Percentiles rank a stretch among this genome's conserved stretches.
These are phyloP conservation scores for Brassica napus DNA, from an alignment of 345 rosid species.

Conservation along the genomic window DNA sequence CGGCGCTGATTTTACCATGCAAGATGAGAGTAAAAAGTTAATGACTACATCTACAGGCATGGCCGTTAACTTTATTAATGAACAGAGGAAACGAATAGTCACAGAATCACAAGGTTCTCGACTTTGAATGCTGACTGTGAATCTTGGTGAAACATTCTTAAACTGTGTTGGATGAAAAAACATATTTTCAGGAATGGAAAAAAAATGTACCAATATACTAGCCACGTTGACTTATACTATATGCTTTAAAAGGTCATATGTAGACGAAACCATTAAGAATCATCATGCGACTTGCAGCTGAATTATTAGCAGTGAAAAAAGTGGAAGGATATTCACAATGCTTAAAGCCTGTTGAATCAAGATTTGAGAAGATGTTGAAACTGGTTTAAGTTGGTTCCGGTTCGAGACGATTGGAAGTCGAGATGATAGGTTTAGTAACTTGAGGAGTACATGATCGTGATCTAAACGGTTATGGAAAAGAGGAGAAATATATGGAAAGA, in stretches of 20 bases:
- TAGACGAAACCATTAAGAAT: not conserved
- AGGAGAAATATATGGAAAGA: no score
- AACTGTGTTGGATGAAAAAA: not conserved
- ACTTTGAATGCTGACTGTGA: not conserved
- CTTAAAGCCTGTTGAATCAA: no score
- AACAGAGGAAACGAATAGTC: not conserved
- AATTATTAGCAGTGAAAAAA: not conserved
- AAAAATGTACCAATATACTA: not conserved
- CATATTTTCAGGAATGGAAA: not conserved
- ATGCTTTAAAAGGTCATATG: not conserved
- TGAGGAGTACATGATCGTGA: no score
- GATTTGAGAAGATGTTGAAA: no score
- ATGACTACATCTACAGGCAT: not conserved
- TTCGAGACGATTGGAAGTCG: no score
- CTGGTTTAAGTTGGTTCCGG: no score
- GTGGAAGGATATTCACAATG: not conserved
- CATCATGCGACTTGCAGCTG: not conserved
- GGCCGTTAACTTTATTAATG: not conserved
- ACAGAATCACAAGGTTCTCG: not conserved
- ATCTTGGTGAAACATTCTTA: not conserved
- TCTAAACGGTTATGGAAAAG: no score
- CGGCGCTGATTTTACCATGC: not conserved
- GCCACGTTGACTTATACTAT: not conserved
- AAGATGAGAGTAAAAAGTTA: not conserved
- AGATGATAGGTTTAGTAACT: no score